Evolutionary conservation across 768 basidiomycete genomes (phyloP).

Genomic region (Auriculariales sp.): DNA sequence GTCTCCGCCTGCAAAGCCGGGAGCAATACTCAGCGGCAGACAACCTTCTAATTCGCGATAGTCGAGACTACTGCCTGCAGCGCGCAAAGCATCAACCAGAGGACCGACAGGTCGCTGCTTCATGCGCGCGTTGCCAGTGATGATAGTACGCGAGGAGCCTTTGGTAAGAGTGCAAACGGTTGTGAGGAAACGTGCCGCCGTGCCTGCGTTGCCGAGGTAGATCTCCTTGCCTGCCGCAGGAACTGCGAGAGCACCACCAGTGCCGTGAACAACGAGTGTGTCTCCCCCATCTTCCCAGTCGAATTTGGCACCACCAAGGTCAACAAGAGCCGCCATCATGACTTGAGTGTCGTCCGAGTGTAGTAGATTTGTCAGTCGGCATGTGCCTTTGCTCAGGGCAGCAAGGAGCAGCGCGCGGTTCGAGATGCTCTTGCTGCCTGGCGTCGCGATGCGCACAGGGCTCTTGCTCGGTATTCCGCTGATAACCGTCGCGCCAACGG

Average conservation of each 20-base stretch:
- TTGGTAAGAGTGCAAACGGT: slow-evolving; percentile 74
- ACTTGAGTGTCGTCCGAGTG: slow-evolving; percentile 98
- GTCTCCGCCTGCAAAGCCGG: slow-evolving; percentile 46
- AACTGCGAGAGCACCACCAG: slow-evolving; percentile 61
- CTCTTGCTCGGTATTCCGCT: slow-evolving; percentile 35
- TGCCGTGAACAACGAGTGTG: slow-evolving; percentile 83
- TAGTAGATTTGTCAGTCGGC: slow-evolving; percentile 75
- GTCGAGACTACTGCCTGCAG: slow-evolving; percentile 64
- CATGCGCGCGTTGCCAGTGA: slow-evolving; percentile 98
- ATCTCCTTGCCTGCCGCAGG: slow-evolving; percentile 74
- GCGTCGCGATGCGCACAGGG: slow-evolving; percentile 67
- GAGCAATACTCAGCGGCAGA: slow-evolving; percentile 74
- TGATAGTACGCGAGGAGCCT: slow-evolving; percentile 40
- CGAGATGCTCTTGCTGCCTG: slow-evolving; percentile 92
- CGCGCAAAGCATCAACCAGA: slow-evolving; percentile 74
- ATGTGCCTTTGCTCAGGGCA: slow-evolving; percentile 78
- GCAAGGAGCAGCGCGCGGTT: slow-evolving; percentile 90
- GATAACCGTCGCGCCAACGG: slow-evolving; percentile 65
- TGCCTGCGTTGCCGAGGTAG: slow-evolving; percentile 95
- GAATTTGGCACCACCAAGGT: slow-evolving; percentile 85
- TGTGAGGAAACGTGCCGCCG: slow-evolving; percentile 92
- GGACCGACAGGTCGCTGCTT: slow-evolving; percentile 96
- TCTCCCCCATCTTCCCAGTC: slow-evolving; percentile 95
- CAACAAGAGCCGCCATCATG: slow-evolving; percentile 90
- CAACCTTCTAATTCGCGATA: slow-evolving; percentile 75